A percentile compares a stretch with the other conserved stretches of the same genome.
Conservation (phyloP, 176 grass and related monocot genomes). For the Leersia perrieri region DNA sequence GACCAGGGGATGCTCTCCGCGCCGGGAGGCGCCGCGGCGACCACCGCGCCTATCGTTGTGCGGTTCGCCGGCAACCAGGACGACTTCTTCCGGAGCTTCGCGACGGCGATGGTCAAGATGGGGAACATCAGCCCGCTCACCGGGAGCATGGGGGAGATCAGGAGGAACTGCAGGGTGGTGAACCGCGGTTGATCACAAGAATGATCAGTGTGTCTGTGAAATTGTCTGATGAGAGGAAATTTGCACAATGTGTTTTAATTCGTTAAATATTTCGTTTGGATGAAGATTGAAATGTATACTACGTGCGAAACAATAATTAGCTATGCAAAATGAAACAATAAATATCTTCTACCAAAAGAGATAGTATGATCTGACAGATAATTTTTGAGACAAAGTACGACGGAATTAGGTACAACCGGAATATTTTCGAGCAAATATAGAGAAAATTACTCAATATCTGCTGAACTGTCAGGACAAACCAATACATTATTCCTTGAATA, state of each 20-base stretch:
- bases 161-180: constrained; percentile 61
- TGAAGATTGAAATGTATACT: not conserved
- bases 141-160: constrained; percentile 55
- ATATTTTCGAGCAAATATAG: no score
- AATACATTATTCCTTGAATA: not conserved
- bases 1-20: constrained; percentile 69
- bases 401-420: no score
- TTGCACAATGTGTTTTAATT: not conserved
- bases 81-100: constrained; percentile 68
- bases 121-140: constrained; percentile 61
- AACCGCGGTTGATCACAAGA: constrained; percentile 28
- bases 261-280: not conserved
- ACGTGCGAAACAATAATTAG: not conserved
- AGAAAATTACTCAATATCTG: constrained; percentile 1
- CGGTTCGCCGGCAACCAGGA: constrained; percentile 49
- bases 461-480: not conserved
- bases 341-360: not conserved
- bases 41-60: constrained; percentile 41
- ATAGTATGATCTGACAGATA: no score
- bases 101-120: constrained; percentile 75
- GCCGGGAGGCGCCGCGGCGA: constrained; percentile 16
- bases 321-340: not conserved
- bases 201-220: not conserved
- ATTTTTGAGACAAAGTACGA: no score
- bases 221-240: not conserved